These are phyloP conservation scores for Pugionium dolabratum DNA, from an alignment of 345 rosid genomes.

Conservation along the genomic window DNA sequence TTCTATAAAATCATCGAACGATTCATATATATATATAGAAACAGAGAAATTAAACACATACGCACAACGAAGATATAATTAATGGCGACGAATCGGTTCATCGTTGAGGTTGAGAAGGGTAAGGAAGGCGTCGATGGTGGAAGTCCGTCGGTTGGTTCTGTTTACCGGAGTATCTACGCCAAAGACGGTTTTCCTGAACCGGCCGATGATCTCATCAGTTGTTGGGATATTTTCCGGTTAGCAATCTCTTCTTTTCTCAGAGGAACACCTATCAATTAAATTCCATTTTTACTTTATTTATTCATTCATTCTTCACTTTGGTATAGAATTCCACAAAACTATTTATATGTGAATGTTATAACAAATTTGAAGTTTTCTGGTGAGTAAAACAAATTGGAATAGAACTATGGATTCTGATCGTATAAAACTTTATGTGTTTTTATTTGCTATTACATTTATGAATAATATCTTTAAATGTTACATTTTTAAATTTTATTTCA, in stretches of 20 bases:
- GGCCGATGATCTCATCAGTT: slow-evolving; percentile 62
- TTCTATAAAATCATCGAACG: neutral
- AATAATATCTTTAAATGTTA: no score
- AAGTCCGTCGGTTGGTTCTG: slow-evolving; percentile 79
- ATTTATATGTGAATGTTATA: neutral
- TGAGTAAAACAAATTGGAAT: neutral
- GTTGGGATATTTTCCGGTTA: slow-evolving; percentile 98
- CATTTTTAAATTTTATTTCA: no score
- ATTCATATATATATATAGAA: neutral
- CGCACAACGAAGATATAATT: neutral
- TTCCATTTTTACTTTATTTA: neutral
- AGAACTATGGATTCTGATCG: no score
- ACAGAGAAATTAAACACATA: neutral
- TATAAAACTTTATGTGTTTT: no score
- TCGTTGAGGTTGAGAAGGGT: slow-evolving; percentile 76
- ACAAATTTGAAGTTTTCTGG: neutral
- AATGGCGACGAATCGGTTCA: slow-evolving; percentile 38
- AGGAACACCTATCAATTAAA: neutral
- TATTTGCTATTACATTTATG: no score
- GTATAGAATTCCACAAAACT: neutral
- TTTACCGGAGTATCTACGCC: slow-evolving; percentile 80
- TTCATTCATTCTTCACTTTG: no score
- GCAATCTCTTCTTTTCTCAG: slow-evolving; percentile 17
- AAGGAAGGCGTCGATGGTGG: slow-evolving; percentile 52
- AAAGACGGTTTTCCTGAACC: slow-evolving; percentile 83